These are phyloP conservation scores for Odonthalia washingtoniensis DNA, from an alignment of 31 red algal genomes.

Conservation along the genomic window DNA sequence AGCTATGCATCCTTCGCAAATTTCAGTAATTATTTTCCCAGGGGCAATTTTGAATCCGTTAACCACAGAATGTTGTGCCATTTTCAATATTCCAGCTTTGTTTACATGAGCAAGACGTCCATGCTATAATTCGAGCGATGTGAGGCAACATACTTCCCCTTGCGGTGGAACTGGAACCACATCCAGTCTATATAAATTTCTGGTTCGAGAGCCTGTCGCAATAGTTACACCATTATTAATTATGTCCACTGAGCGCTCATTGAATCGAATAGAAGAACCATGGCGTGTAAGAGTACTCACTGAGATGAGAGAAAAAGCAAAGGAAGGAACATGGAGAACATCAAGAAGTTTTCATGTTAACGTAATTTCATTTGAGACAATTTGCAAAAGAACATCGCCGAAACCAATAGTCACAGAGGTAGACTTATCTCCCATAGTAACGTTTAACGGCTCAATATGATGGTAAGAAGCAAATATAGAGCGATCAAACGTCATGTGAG, in stretches of 20 bases:
- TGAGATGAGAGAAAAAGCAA: neutral
- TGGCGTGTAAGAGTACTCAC: neutral
- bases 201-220: no score
- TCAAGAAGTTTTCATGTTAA: neutral
- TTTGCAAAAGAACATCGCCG: neutral
- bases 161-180: no score
- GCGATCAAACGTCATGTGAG: constrained; percentile 43
- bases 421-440: constrained; percentile 15
- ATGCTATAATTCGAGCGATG: no score
- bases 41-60: no score
- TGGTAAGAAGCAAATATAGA: constrained; percentile 18
- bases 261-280: neutral
- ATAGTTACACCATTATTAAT: no score
- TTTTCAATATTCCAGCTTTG: no score
- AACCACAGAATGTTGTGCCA: no score
- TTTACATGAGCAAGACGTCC: no score
- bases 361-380: neutral
- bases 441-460: neutral
- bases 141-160: no score
- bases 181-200: no score
- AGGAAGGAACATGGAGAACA: neutral
- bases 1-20: no score
- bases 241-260: neutral
- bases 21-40: no score
- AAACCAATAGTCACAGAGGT: neutral